Evolutionary conservation across 2,329 filamentous ascomycete species (phyloP).

Genomic region (Colletotrichum sp.): DNA sequence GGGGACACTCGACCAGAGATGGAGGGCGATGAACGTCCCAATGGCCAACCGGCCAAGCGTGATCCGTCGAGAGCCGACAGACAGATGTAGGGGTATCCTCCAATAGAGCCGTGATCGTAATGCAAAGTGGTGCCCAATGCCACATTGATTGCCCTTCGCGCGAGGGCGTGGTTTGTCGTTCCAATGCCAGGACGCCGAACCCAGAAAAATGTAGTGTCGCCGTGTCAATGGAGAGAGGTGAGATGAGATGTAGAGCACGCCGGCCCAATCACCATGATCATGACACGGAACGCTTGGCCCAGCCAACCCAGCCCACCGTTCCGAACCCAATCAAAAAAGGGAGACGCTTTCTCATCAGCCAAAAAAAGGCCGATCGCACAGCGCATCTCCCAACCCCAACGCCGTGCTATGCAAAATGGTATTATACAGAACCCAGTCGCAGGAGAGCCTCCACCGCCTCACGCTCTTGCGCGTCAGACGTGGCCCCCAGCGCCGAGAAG

Average conservation of each 20-base stretch:
- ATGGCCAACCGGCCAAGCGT: not conserved
- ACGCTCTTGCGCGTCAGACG: slow-evolving; percentile 75
- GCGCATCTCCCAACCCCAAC: slow-evolving; percentile 38
- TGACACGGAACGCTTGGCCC: slow-evolving; percentile 35
- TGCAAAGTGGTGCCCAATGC: slow-evolving; percentile 20
- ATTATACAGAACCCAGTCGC: slow-evolving; percentile 80
- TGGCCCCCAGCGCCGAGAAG: slow-evolving; percentile 53
- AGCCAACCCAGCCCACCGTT: slow-evolving; percentile 19
- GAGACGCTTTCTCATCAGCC: slow-evolving; percentile 5
- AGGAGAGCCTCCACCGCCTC: slow-evolving; percentile 83
- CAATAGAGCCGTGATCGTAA: slow-evolving; percentile 18
- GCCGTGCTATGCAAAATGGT: slow-evolving; percentile 56
- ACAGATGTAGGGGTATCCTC: slow-evolving; percentile 16
- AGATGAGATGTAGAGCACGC: slow-evolving; percentile 32
- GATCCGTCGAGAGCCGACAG: not conserved
- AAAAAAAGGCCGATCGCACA: slow-evolving; percentile 9
- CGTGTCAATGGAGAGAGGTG: slow-evolving; percentile 31
- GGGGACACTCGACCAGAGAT: not conserved
- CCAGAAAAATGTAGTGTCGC: slow-evolving; percentile 18
- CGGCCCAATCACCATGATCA: slow-evolving; percentile 32
- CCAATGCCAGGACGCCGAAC: slow-evolving; percentile 18
- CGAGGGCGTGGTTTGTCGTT: slow-evolving; percentile 17
- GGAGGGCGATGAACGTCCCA: not conserved
- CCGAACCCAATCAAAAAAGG: slow-evolving; percentile 1
- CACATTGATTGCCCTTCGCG: slow-evolving; percentile 18